Conservation (phyloP, 768 basidiomycete species). For the Mycena leptocephala region DNA sequence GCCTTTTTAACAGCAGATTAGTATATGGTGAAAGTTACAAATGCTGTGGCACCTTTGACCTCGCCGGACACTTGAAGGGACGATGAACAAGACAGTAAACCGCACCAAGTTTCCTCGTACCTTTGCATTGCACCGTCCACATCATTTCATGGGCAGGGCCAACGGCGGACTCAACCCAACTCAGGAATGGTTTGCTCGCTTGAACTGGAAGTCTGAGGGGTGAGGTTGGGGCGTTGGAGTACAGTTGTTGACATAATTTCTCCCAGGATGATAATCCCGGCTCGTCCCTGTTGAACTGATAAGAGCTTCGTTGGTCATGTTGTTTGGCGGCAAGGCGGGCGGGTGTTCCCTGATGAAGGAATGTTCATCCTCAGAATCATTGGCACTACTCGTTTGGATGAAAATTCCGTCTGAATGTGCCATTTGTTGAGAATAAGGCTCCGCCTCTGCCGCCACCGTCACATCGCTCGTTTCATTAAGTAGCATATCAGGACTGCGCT, state of each 20-base stretch:
- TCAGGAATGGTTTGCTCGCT: slow-evolving; percentile 50
- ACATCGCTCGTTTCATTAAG: no score
- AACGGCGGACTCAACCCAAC: slow-evolving; percentile 55
- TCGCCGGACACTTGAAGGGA: slow-evolving; percentile 28
- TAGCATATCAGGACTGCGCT: no score
- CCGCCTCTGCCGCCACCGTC: no score
- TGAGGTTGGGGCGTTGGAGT: background rate
- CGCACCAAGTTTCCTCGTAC: slow-evolving; percentile 54
- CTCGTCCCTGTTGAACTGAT: no score
- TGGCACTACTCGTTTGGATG: no score
- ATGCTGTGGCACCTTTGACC: slow-evolving; percentile 23
- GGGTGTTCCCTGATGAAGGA: no score
- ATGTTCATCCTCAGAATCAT: no score
- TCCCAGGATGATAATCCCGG: no score
- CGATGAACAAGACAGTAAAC: background rate
- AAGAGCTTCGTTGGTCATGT: no score
- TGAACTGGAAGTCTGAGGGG: slow-evolving; percentile 55
- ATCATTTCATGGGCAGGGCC: slow-evolving; percentile 60
- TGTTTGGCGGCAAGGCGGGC: no score
- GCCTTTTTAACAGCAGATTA: slow-evolving; percentile 61
- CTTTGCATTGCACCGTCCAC: slow-evolving; percentile 74
- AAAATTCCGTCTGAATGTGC: no score
- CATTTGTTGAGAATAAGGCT: no score
- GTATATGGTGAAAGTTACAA: background rate
- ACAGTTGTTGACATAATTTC: slow-evolving; percentile 46